Base-by-base conservation (phyloP, 202 grass and related monocot genomes). In the Schoenoplectus triqueter region DNA sequence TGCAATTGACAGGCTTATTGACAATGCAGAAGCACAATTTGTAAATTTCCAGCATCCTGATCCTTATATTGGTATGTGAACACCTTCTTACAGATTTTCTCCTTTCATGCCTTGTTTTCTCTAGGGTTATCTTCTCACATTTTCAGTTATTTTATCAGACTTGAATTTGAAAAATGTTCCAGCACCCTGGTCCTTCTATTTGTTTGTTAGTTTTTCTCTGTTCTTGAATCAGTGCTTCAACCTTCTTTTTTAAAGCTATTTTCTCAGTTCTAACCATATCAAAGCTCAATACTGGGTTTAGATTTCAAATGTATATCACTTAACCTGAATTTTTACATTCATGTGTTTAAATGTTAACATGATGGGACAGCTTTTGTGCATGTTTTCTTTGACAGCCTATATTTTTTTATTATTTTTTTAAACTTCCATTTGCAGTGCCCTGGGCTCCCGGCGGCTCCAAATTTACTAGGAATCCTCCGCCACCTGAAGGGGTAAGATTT, bases 391-490 rank as follows among this genome's bases (percentile, higher is more conserved):
- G 46, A 19, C 22, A 50, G 49, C 71, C 10, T 31, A 44, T 60
- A 54, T 74, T 74, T 52, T 11, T 41, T 7, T 69, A 69, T 64
- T 20, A 73, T 52, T 21, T 73, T 10, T 21, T 85, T 88, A 51
- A 73, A 84, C 83, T 80, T 31, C 73, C 2, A 78, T 88, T 67
- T 90, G 74, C 89, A 94, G 94, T 97, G 71, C 94, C 90, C 49
- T 97, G 94, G 94, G 94, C 94, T 87, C 94, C 92, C 59, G 92
- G 94, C 22, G 94, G 92, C 68, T 57, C 40, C 66, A 94, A 94
- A 88, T 97, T 97, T 87, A 92, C 87, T 19, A 89, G 94, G 82
- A 97, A 97, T 73, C 92, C 92, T 78, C 92, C 94, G 87, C 94
- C 94, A 77, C 92, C 94, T 86, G 40, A 94, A 87, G 94, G 92